A percentile compares a stretch with the other conserved stretches of the same genome.
Evolutionary conservation across 2,329 filamentous ascomycete species (phyloP).

Genomic region (Aspergillus ochraceus): DNA sequence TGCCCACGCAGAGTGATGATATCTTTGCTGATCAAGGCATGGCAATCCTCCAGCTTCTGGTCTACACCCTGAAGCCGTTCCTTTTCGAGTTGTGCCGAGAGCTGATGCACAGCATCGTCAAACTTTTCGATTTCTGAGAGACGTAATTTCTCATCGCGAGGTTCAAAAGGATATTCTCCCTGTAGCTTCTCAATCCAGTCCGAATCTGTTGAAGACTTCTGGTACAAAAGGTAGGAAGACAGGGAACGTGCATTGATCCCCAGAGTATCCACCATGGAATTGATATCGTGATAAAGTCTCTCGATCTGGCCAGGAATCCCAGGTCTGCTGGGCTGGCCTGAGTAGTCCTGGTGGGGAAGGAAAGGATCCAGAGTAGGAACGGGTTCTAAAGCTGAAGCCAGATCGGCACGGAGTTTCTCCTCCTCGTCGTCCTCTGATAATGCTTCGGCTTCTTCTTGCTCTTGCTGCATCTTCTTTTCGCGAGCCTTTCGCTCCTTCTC

Average conservation of each 20-base stretch:
- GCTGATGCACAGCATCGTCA: conserved; percentile 61
- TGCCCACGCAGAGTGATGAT: conserved; percentile 71
- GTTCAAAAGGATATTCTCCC: conserved; percentile 59
- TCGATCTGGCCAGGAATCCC: conserved; percentile 53
- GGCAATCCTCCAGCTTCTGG: conserved; percentile 67
- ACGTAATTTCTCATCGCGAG: conserved; percentile 72
- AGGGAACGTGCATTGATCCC: conserved; percentile 78
- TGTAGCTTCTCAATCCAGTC: conserved; percentile 46
- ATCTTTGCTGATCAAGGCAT: conserved; percentile 66
- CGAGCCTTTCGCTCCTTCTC: conserved; percentile 30
- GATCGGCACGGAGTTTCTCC: conserved; percentile 46
- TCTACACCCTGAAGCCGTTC: conserved; percentile 68
- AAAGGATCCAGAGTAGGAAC: conserved; percentile 49
- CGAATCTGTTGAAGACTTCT: conserved; percentile 46
- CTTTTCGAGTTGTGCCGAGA: conserved; percentile 65
- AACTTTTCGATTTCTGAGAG: conserved; percentile 75
- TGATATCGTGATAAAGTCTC: conserved; percentile 51
- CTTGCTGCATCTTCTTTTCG: conserved; percentile 31
- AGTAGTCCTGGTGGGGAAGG: conserved; percentile 49
- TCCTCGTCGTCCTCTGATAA: conserved; percentile 50
- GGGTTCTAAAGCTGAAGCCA: conserved; percentile 44
- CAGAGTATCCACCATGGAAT: conserved; percentile 88
- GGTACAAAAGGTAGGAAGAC: conserved; percentile 55
- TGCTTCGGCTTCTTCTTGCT: conserved; percentile 33
- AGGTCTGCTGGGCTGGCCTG: conserved; percentile 44